phyloP scores from a whole-genome alignment of 306 rosid species.

The Canavalia ensiformis region DNA sequence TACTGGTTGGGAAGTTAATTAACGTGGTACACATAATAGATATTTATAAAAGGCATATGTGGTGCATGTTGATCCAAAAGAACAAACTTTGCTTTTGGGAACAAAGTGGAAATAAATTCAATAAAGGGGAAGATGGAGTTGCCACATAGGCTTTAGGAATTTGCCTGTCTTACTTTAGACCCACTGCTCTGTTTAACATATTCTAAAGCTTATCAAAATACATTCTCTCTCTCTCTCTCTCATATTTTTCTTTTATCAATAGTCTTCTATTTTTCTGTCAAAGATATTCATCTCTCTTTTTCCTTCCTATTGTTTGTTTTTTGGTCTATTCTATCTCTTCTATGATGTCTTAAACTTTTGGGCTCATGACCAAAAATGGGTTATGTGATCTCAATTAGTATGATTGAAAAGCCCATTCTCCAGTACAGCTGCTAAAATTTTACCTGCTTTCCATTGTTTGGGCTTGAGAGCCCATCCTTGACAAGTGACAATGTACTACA shows the following conservation, averaged over 20 bases:
- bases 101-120: conserved; percentile 39
- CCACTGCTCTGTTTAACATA: background rate
- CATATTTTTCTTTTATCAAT: too few relatives aligned
- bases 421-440: background rate
- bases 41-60: conserved; percentile 7
- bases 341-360: background rate
- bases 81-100: conserved; percentile 35
- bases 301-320: too few relatives aligned
- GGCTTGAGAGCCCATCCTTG: background rate
- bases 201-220: background rate
- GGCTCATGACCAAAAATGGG: background rate
- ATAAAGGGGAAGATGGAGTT: background rate
- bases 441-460: background rate
- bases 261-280: too few relatives aligned
- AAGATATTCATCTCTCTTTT: too few relatives aligned
- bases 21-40: background rate
- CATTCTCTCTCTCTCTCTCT: background rate
- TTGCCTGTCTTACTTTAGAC: background rate
- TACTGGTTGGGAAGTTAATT: background rate
- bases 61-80: conserved; percentile 32
- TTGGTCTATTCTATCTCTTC: background rate
- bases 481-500: too few relatives aligned
- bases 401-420: background rate
- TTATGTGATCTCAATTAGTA: background rate
- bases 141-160: conserved; percentile 13